Evolutionary conservation across 495 filamentous ascomycete genomes (phyloP).

Genomic region (Trichodelitschia bisporula): DNA sequence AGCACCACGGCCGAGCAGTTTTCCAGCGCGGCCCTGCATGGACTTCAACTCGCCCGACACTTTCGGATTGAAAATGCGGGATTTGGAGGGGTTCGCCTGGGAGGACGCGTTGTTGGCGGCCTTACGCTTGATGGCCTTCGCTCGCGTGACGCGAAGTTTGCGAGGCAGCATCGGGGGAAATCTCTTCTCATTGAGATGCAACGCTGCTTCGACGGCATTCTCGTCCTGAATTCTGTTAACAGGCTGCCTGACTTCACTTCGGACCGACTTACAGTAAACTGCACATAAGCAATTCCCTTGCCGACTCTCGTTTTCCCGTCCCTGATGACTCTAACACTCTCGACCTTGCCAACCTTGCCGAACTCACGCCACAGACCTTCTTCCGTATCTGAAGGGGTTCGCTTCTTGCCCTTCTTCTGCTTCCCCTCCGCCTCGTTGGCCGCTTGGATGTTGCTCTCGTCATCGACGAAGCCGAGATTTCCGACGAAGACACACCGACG

Average conservation of each 20-base stretch:
- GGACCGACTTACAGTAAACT: constrained; percentile 38
- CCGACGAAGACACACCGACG: constrained; percentile 88
- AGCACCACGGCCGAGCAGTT: constrained; percentile 59
- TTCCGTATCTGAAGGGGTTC: constrained; percentile 57
- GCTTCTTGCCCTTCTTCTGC: constrained; percentile 34
- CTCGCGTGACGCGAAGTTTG: constrained; percentile 62
- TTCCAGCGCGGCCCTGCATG: constrained; percentile 50
- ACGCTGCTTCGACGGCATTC: constrained; percentile 68
- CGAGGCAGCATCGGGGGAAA: constrained; percentile 82
- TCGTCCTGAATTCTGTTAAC: constrained; percentile 28
- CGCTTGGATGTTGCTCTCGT: constrained; percentile 35
- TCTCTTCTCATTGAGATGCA: constrained; percentile 69
- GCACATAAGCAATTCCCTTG: constrained; percentile 95
- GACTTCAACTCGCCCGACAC: constrained; percentile 42
- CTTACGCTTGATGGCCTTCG: constrained; percentile 53
- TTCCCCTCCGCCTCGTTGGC: constrained; percentile 26
- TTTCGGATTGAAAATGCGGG: too few relatives aligned
- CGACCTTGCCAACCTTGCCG: constrained; percentile 50
- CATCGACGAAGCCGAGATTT: constrained; percentile 84
- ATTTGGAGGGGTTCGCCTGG: constrained; percentile 15
- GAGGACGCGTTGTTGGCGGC: constrained; percentile 5
- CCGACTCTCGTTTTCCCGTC: constrained; percentile 77
- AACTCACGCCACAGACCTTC: constrained; percentile 91
- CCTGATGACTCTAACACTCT: constrained; percentile 82
- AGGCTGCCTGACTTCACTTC: neutral